Conservation (phyloP, 176 grass and related monocot genomes). For the Alopecurus myosuroides region DNA sequence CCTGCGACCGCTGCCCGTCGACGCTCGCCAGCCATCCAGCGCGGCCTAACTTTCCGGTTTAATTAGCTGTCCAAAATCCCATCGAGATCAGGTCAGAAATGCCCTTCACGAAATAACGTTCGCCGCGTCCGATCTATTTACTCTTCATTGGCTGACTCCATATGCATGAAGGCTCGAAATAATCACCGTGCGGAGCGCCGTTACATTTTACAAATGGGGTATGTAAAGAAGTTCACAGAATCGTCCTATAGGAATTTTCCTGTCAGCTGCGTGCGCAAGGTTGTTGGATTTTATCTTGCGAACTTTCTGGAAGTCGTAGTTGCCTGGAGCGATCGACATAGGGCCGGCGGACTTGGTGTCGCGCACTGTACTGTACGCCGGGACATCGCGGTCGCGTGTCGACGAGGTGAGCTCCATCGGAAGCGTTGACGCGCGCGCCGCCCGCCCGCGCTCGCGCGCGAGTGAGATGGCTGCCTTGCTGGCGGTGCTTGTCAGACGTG, state of each 20-base stretch:
- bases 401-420: background rate
- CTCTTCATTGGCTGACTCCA: no score
- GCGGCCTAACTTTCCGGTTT: background rate
- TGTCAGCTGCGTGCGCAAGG: background rate
- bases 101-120: background rate
- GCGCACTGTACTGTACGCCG: no score
- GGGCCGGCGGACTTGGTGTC: background rate
- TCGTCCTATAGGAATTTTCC: no score
- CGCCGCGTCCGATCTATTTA: background rate
- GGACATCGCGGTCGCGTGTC: background rate
- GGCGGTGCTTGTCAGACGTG: no score
- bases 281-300: background rate
- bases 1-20: constrained; percentile 4
- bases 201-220: no score
- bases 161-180: background rate
- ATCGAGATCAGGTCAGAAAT: background rate
- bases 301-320: background rate
- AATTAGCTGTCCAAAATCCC: background rate
- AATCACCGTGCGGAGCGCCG: no score
- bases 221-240: no score
- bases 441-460: no score
- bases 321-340: no score
- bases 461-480: background rate
- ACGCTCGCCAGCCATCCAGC: background rate
- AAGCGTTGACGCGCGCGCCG: background rate